Base-by-base conservation (phyloP, 768 basidiomycete genomes). In the Pholiota molesta region DNA sequence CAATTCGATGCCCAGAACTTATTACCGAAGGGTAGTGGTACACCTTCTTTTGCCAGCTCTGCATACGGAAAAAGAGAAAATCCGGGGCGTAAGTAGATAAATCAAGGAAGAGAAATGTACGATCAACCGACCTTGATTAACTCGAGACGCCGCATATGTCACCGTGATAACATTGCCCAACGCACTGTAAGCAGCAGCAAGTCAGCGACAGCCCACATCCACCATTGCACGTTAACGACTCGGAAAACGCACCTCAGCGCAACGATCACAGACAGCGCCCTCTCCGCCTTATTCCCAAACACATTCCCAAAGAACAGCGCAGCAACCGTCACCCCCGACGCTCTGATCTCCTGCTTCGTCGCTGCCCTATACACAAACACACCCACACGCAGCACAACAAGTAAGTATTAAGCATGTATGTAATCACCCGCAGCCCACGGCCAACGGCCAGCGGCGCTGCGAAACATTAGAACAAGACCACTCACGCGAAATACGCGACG, bases 1-100 rank as follows among this genome's bases (percentile, higher is more conserved):
- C 84, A 85, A 66, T 86, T 87, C 0, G 83, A 84, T 1, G 86
- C 86, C 85, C 84, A 86, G 65, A 87, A 83, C 26, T 70, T 77
- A 64, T 83, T 86, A 2, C 83, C 83, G 56, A 85, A 85, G 0
- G 85, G 85, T 0, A 87, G 76, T 11, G 85, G 85, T n/a, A 87
- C 74, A 1, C 86, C 86, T 67, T 86, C 86, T 62, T 87, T 87
- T 5, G 86, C 86, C 4, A 87, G 79, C 56, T 87, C 86, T 82
- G 17, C 19, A 40, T 40, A 59, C 4, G 5, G n/a, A n/a, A n/a
- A n/a, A n/a, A n/a, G n/a, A n/a, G n/a, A n/a, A 17, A 4, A 45
- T 3, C 10, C 1, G 16, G 2, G 4, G n/a, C 2, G n/a, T 57
- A n/a, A 57, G 37, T 33, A 13, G 2, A 28, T 21, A 40, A 5